phyloP scores from a whole-genome alignment of 2,329 filamentous ascomycete genomes.

The Trichocomaceae sp. region DNA sequence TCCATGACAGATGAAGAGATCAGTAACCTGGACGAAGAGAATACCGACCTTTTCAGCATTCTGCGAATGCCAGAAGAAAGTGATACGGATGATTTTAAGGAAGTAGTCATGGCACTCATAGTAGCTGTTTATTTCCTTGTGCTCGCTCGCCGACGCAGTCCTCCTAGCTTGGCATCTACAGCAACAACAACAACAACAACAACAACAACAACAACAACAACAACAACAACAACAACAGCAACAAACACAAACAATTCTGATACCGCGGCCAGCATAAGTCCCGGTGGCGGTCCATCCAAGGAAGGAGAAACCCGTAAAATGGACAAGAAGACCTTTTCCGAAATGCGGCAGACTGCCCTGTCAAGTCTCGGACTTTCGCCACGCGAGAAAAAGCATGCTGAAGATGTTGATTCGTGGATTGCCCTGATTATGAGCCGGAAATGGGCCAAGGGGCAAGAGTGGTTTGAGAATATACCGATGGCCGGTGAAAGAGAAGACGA shows the following conservation, averaged over 20 bases:
- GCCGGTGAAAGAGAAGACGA: slow-evolving; percentile 31
- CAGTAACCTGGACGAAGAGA: slow-evolving; percentile 34
- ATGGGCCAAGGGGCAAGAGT: slow-evolving; percentile 56
- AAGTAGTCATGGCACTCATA: slow-evolving; percentile 32
- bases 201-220: background rate
- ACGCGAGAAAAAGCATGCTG: slow-evolving; percentile 35
- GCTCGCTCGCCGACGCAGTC: slow-evolving; percentile 45
- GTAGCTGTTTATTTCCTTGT: slow-evolving; percentile 42
- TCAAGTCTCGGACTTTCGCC: slow-evolving; percentile 33
- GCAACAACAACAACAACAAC: background rate
- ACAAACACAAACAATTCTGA: background rate
- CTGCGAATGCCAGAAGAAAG: slow-evolving; percentile 39
- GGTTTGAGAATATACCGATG: slow-evolving; percentile 55
- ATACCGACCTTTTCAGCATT: slow-evolving; percentile 29
- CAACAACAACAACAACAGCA: background rate
- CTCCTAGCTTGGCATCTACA: too few species aligned
- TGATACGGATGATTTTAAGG: slow-evolving; percentile 38
- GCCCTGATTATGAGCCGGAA: slow-evolving; percentile 45
- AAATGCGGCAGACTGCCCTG: slow-evolving; percentile 36
- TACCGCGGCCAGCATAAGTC: background rate
- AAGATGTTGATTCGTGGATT: slow-evolving; percentile 58
- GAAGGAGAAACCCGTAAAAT: slow-evolving; percentile 21
- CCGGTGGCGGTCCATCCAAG: slow-evolving; percentile 1
- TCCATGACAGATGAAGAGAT: slow-evolving; percentile 44
- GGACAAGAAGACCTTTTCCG: slow-evolving; percentile 37